Percentiles rank a stretch among this genome's conserved stretches.
Conservation (phyloP, 768 basidiomycete genomes). For the Polyporus arcularius region DNA sequence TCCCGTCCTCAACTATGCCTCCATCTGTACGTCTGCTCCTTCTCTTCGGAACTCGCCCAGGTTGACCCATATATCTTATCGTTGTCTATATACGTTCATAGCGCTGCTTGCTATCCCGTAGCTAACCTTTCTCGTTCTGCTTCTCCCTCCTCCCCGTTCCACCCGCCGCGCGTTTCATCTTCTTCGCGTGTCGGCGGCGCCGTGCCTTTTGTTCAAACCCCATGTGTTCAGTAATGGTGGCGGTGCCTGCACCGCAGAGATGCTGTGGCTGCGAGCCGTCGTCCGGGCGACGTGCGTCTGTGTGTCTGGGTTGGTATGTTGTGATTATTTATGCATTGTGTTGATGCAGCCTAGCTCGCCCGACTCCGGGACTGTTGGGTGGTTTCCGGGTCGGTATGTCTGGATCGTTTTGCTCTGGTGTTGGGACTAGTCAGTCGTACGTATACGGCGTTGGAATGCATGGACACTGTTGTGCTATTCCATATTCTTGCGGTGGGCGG, state of each 20-base stretch:
- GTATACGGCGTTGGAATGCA: too few relatives aligned
- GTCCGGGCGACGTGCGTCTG: neutral
- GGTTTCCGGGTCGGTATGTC: neutral
- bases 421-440: neutral
- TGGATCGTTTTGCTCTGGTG: neutral
- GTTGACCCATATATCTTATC: conserved; percentile 20
- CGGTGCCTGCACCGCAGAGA: conserved; percentile 17
- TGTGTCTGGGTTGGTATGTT: conserved; percentile 19
- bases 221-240: conserved; percentile 3
- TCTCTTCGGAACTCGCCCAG: conserved; percentile 3
- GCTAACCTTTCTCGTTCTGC: conserved; percentile 3
- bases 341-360: neutral
- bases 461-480: too few relatives aligned
- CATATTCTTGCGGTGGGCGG: too few relatives aligned
- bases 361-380: neutral
- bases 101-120: neutral
- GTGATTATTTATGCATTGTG: conserved; percentile 21
- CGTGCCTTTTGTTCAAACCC: neutral
- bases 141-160: neutral
- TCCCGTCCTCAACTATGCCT: neutral
- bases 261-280: conserved; percentile 18
- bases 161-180: neutral
- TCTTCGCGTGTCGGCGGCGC: conserved; percentile 2
- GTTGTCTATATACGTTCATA: conserved; percentile 9
- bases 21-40: conserved; percentile 15